phyloP scores from a whole-genome alignment of 352 stramenopile species.

The Pythium dissotocum region DNA sequence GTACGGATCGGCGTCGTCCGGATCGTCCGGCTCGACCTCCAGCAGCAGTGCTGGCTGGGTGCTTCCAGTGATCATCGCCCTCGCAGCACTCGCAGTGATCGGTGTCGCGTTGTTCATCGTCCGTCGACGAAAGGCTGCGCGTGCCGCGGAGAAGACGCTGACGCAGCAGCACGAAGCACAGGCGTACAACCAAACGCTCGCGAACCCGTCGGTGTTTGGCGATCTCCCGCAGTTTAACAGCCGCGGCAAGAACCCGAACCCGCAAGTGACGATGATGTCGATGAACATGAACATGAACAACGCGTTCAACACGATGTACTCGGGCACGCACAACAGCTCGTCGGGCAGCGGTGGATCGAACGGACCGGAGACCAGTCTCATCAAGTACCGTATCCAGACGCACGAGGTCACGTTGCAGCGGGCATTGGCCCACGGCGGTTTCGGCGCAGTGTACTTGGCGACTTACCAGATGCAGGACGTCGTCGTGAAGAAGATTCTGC shows the following conservation, averaged over 20 bases:
- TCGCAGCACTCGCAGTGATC: conserved; percentile 43
- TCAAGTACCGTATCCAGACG: conserved; percentile 77
- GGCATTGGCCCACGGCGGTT: conserved; percentile 71
- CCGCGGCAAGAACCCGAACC: conserved; percentile 18
- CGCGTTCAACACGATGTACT: conserved; percentile 35
- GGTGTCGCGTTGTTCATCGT: conserved; percentile 51
- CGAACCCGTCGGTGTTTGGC: conserved; percentile 48
- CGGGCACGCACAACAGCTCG: conserved; percentile 42
- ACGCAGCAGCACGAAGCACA: not conserved
- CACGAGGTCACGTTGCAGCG: conserved; percentile 64
- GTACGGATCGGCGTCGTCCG: conserved; percentile 33
- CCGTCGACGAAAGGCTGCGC: conserved; percentile 30
- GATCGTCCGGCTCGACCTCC: not conserved
- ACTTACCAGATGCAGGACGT: conserved; percentile 58
- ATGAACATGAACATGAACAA: conserved; percentile 48
- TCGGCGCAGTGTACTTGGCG: conserved; percentile 72
- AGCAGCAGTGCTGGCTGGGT: conserved; percentile 37
- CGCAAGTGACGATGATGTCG: conserved; percentile 19
- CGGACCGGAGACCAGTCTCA: conserved; percentile 52
- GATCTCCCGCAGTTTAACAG: conserved; percentile 34
- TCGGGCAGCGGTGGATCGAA: conserved; percentile 45
- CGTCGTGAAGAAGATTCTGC: conserved; percentile 84
- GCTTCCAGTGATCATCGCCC: conserved; percentile 50
- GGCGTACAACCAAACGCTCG: conserved; percentile 24
- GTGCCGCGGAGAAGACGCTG: conserved; percentile 17